Evolutionary conservation across 169 alveolate species (phyloP).

Genomic region (Ichthyophthirius multifiliis): DNA sequence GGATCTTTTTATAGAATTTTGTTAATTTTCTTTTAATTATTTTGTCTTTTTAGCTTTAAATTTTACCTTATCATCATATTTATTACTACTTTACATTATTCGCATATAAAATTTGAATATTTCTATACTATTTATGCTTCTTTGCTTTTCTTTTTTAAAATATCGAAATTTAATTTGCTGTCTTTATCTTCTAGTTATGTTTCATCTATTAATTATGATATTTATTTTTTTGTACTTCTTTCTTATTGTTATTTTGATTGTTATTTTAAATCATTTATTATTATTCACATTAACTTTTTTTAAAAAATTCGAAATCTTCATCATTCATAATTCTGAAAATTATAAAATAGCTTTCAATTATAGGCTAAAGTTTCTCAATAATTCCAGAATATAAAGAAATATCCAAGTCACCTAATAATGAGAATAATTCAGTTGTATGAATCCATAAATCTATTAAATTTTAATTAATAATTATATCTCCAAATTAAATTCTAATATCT

Average conservation of each 20-base stretch:
- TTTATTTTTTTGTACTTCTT: no score
- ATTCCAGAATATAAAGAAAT: neutral
- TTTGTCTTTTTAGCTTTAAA: constrained; percentile 34
- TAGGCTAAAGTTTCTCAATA: neutral
- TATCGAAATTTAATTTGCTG: constrained; percentile 17
- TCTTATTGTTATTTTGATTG: neutral
- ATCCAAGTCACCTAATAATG: neutral
- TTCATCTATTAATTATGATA: no score
- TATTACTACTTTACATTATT: constrained; percentile 46
- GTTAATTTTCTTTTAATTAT: neutral
- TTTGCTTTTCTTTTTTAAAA: neutral
- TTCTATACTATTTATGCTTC: neutral
- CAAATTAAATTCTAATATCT: neutral
- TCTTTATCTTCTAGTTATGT: no score
- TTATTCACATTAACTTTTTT: neutral
- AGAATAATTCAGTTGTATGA: neutral
- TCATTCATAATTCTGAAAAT: constrained; percentile 6
- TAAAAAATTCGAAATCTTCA: neutral
- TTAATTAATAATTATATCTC: neutral
- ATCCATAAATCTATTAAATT: constrained; percentile 1
- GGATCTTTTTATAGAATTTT: constrained; percentile 15
- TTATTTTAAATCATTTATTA: no score
- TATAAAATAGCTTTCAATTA: neutral
- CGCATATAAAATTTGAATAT: constrained; percentile 46
- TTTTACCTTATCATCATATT: constrained; percentile 40